phyloP scores from a whole-genome alignment of 768 basidiomycete species.

The Rhizopogon rudus region DNA sequence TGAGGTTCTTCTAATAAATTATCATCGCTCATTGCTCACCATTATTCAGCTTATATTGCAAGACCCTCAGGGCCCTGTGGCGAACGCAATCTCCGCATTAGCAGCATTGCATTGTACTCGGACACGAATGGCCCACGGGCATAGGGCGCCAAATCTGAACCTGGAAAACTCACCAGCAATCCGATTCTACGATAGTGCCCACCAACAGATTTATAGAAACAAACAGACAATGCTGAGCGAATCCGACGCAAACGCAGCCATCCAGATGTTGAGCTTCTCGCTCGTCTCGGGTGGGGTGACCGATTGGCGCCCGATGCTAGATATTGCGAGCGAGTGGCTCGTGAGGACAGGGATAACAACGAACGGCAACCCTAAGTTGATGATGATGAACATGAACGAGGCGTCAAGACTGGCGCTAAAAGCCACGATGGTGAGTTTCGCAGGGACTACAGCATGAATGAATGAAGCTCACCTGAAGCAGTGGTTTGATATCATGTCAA shows the following conservation, averaged over 20 bases:
- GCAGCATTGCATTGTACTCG: constrained; percentile 65
- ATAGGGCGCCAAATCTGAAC: constrained; percentile 47
- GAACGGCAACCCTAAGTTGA: constrained; percentile 60
- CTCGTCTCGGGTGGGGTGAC: constrained; percentile 62
- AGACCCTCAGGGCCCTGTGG: constrained; percentile 66
- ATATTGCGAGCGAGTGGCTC: constrained; percentile 75
- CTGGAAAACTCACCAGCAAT: constrained; percentile 54
- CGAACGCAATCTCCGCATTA: constrained; percentile 72
- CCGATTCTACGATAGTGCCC: constrained; percentile 67
- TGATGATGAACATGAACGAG: constrained; percentile 49
- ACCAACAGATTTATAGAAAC: constrained; percentile 55
- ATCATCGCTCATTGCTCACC: constrained; percentile 7
- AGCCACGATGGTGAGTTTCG: constrained; percentile 59
- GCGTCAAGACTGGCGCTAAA: constrained; percentile 60
- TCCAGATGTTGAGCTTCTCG: constrained; percentile 73
- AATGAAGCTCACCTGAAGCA: constrained; percentile 23
- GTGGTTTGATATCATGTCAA: constrained; percentile 79
- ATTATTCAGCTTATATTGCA: constrained; percentile 42
- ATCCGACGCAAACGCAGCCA: constrained; percentile 70
- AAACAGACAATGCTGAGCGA: constrained; percentile 53
- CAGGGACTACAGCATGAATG: neutral
- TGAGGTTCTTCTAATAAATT: constrained; percentile 30
- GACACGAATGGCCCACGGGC: constrained; percentile 56
- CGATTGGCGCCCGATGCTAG: constrained; percentile 68
- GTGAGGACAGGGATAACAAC: constrained; percentile 55